Base-by-base conservation (phyloP, 106 monocot genomes). In the Narthecium ossifragum region DNA sequence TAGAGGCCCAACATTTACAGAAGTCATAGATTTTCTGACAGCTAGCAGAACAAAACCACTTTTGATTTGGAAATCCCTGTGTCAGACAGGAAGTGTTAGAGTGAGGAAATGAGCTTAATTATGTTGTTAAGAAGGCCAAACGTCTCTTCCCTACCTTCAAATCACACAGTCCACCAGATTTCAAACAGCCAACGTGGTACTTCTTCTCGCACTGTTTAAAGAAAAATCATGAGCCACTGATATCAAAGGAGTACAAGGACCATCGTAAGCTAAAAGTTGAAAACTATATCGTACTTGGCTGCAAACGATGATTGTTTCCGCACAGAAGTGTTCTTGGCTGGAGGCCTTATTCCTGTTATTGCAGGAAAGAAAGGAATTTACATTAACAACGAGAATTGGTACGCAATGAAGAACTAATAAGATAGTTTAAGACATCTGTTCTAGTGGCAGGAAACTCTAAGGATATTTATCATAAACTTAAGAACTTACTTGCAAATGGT, bases 161-260 rank as follows among this genome's bases (percentile, higher is more conserved):
- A 34, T 74, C 47, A 31, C 70, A 75, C 38, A 73, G 33, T 12
- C 61, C 49, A 22, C 39, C 29, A 10, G 33, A 22, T 32, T 58
- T 65, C 21, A 60, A 73, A 43, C 82, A 83, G 43, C 78, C 70
- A 55, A 78, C 46, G 63, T 83, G 82, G 32, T 70, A 83, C 50
- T 60, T 38, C 49, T 40, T 78, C 57, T 70, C 78, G 59, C 82
- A 83, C 82, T 82, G 40, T 26, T 31, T 37, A 46, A 3, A 58
- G 46, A 52, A 23, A 46, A 45, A 56, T 36, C 10, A 62, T 39
- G 37, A 52, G 33, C 34, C 39, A 22, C 27, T 50, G 24, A 55
- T 28, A 9, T 36, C 26, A 31, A 31, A 9, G 14, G 26, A 46
- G 13, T 54, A 10, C 1, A 60, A 49, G 12, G 21, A 34, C 11